Percentiles rank a stretch among this genome's conserved stretches.
These are phyloP conservation scores for Myrica gale DNA, from an alignment of 306 rosid species.

Conservation along the genomic window DNA sequence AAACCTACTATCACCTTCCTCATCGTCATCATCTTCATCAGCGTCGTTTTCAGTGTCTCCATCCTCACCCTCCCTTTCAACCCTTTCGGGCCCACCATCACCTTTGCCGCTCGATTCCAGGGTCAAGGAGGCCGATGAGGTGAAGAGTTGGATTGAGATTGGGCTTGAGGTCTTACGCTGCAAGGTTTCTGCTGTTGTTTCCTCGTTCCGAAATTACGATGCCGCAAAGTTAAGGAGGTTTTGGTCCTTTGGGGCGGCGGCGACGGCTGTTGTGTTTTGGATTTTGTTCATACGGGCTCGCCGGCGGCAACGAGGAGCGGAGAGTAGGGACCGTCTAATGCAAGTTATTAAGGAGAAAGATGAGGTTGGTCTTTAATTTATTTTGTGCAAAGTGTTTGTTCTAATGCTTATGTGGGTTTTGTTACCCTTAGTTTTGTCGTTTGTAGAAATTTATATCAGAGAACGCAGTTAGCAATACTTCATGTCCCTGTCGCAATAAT, in stretches of 20 bases:
- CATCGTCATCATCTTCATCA: conserved; percentile 14
- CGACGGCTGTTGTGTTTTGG: conserved; percentile 9
- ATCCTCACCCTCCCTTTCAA: background rate
- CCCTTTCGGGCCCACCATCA: background rate
- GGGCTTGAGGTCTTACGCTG: background rate
- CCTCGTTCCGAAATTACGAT: background rate
- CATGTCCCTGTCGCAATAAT: too few species aligned
- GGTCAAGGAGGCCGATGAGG: background rate
- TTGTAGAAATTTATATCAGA: background rate
- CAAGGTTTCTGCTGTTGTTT: background rate
- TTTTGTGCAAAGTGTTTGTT: background rate
- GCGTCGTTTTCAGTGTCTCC: conserved; percentile 9
- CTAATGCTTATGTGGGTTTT: background rate
- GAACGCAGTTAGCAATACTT: background rate
- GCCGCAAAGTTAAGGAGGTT: background rate
- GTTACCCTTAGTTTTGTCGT: background rate
- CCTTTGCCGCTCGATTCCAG: background rate
- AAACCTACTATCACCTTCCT: conserved; percentile 4
- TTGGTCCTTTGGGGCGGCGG: background rate
- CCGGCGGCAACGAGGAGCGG: conserved; percentile 20
- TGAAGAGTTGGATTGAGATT: background rate
- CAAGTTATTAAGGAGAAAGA: conserved; percentile 29
- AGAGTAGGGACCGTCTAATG: conserved; percentile 3
- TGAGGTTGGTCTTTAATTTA: conserved; percentile 24
- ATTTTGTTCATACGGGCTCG: conserved; percentile 4